phyloP scores from a whole-genome alignment of 2,329 filamentous ascomycete genomes.

The Phoma herbarum region DNA sequence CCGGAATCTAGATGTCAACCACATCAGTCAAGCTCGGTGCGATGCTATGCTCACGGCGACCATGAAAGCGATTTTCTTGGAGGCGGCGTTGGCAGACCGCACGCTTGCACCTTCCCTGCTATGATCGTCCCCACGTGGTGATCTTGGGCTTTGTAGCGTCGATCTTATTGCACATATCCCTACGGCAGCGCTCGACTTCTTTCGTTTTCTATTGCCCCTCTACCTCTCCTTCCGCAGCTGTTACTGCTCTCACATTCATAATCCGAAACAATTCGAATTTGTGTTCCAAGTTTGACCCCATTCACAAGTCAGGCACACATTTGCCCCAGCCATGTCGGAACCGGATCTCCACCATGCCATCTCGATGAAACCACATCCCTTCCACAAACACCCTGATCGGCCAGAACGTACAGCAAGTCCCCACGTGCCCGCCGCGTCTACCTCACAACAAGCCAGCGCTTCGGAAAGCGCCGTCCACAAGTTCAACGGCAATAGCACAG shows the following conservation, averaged over 20 bases:
- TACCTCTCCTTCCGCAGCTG: neutral
- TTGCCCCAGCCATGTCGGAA: constrained; percentile 48
- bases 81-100: constrained; percentile 11
- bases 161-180: constrained; percentile 16
- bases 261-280: neutral
- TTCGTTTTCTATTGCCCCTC: neutral
- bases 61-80: neutral
- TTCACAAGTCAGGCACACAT: neutral
- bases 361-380: constrained; percentile 58
- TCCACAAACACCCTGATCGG: constrained; percentile 43
- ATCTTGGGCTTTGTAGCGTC: constrained; percentile 17
- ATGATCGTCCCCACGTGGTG: constrained; percentile 28
- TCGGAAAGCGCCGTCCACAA: constrained; percentile 28
- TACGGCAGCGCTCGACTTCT: neutral
- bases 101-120: constrained; percentile 15
- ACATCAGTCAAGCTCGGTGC: neutral
- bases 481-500: constrained; percentile 50
- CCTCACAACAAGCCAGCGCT: constrained; percentile 26
- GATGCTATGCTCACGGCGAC: neutral
- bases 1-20: neutral
- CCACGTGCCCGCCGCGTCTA: constrained; percentile 35
- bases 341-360: constrained; percentile 59
- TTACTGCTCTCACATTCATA: neutral
- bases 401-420: constrained; percentile 43
- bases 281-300: neutral